Percentiles rank a stretch among this genome's conserved stretches.
Evolutionary conservation across 2,329 filamentous ascomycete genomes (phyloP).

Genomic region (Apiospora saccharicola): DNA sequence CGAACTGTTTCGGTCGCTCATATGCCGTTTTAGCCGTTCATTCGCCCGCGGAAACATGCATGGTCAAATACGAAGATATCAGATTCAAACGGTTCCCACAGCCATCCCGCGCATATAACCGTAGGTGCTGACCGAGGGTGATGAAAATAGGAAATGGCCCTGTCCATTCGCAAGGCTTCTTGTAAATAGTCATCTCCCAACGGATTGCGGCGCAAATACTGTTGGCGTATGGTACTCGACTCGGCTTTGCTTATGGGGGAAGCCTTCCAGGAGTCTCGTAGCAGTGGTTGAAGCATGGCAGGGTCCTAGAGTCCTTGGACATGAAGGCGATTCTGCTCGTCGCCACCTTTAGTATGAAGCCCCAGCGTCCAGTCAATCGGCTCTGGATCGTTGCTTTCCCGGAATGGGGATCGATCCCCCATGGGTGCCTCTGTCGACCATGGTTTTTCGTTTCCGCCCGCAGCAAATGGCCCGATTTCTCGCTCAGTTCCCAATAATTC

Average conservation of each 20-base stretch:
- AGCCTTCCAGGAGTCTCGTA: background rate
- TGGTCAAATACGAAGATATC: slow-evolving; percentile 8
- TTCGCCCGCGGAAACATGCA: background rate
- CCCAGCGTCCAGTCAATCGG: background rate
- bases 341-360: background rate
- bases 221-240: background rate
- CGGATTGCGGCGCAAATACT: background rate
- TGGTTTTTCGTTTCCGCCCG: background rate
- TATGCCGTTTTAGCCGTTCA: background rate
- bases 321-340: background rate
- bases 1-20: background rate
- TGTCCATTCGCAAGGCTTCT: background rate
- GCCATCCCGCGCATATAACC: background rate
- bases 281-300: background rate
- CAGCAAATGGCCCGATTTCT: no score
- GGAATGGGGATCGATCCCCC: background rate
- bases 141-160: background rate
- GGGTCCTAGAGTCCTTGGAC: background rate
- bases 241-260: background rate
- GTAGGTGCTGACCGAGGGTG: background rate
- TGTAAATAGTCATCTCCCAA: background rate
- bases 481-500: background rate
- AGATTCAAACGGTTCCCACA: background rate
- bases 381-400: background rate
- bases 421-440: background rate